Base-by-base conservation (phyloP, 495 filamentous ascomycete genomes). In the Xylaria bambusicola region DNA sequence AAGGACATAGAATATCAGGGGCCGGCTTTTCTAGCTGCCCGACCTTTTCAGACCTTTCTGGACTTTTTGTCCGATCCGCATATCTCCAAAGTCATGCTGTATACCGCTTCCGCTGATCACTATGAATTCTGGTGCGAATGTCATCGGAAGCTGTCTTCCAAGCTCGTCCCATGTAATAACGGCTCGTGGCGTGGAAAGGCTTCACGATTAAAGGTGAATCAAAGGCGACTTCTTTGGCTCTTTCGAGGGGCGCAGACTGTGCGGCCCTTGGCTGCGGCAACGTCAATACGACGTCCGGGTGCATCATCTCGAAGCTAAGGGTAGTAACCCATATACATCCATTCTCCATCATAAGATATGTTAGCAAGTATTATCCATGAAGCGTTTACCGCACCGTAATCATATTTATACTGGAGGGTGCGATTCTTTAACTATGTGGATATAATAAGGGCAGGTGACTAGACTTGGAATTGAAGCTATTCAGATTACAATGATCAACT, bases 101-200 rank as follows among this genome's bases (percentile, higher is more conserved):
- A 46, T 46, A 46, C 40, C 10, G 29, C 38, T n/a, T 21, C 38
- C 40, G 52, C 24, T 5, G 52, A 56, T 6, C 52, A 56, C 24
- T 56, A 56, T 15, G 21, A 56, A 6, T 56, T 56, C 26, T 56
- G 52, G 52, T 56, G 52, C 17, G 42, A 46, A 2, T 56, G 24
- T 26, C 52, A 56, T 26, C 38, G 42, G 24, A 56, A 46, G 15
- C 9, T 27, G 2, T 52, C 50, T 23, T 52, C 50, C 12, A 33
- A 41, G 35, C 35, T 40, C 15, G 21, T 52, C 12, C 50, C 50
- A 0, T 52, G 50, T 41, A 23, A 17, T 12, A 35, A 35, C 21
- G 50, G 50, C 35, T 52, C 50, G 21, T 52, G 50, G 50, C 33
- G 50, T 6, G 50, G 50, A 20, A 52, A 52, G 50, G 38, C 50